Evolutionary conservation across 352 stramenopile species (phyloP), one percentile per base, ranked within the genome.

Genomic region (Globisporangium abappressorium): DNA sequence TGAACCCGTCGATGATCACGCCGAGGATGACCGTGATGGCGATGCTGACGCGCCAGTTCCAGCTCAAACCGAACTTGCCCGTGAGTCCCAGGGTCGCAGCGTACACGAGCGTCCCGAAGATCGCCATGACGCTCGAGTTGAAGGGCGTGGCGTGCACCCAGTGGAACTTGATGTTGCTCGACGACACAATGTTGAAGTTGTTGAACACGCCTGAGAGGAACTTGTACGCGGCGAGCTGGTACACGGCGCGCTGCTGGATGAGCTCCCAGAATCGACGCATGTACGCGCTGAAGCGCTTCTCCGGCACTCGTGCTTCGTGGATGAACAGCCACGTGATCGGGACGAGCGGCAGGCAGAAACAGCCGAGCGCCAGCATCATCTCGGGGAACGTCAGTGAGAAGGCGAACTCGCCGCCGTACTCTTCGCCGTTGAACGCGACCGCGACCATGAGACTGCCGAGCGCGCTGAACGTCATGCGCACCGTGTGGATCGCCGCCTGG

Each of bases 151-250:
- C 78, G 34, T 84, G 76, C 12, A 85, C 79, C 82, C 78, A 87
- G 64, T 86, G 72, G 30, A 76, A 24, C 60, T 83, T 80, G 56
- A 89, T 81, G 65, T 79, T 79, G 58, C 75, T 80, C 3, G 70
- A 78, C 20, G 77, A 74, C 20, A 83, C 79, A 26, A 80, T 83
- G 64, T 83, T 88, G 70, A 90, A 84, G 57, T 63, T 79, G 57
- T 84, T 82, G 70, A 88, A 89, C 8, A 87, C 73, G 3, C 70
- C 74, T 2, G 78, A 82, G 68, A 88, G 80, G 58, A 91, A 89
- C 56, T 85, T 85, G 70, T 85, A 90, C 28, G 73, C 73, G 41
- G 77, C 77, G 49, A 91, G 77, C 68, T 89, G 79, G 67, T 86
- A 86, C 28, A 90, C 77, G 0, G 78, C 75, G 9, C 80, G 76